Evolutionary conservation across 1,139 yeast species (phyloP), one percentile per base, ranked within the genome.

Genomic region (Zygosaccharomyces pseudobailii): DNA sequence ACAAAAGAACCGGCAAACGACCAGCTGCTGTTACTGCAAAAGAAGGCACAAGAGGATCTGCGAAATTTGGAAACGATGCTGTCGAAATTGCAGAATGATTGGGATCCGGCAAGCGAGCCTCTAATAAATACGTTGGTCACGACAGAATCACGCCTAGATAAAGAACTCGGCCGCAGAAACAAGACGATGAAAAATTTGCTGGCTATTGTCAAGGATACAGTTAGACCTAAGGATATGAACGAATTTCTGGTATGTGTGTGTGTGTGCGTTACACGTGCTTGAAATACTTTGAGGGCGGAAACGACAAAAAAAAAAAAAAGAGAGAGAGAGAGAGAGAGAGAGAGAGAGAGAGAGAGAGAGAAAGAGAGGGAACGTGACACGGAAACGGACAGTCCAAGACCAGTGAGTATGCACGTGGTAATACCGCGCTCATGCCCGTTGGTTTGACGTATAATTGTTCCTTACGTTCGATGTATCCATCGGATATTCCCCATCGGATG

Each of bases 231-330:
- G 40, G 53, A 56, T 43, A 45, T 58, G 45, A 48, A 50, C 24
- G 62, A 56, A 27, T 56, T 58, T 30, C 42, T 61, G 36, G 62
- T 57, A 57, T 48, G 62, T 55, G 35, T 19, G 7, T 24, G 27
- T 6, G 9, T 8, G 9, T 1, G 27, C 27, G 27, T 8, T 6
- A 6, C 8, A 24, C 27, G 27, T 6, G 17, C 17, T 13, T 13
- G 17, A 13, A 13, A 13, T 13, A 13, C 17, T 13, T 13, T 13
- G 17, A 13, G 17, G 17, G 17, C 17, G 17, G 17, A 13, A 13
- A 13, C 17, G 17, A 13, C 17, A 13, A 13, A 13, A 13, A 13
- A 13, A 13, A 13, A 13, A 13, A 13, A 13, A 13, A 13, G 2
- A 13, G 2, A 13, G 2, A 13, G 2, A 13, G 17, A 13, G 17